phyloP scores from a whole-genome alignment of 2,329 filamentous ascomycete species.

The Aspergillus quadricinctus region DNA sequence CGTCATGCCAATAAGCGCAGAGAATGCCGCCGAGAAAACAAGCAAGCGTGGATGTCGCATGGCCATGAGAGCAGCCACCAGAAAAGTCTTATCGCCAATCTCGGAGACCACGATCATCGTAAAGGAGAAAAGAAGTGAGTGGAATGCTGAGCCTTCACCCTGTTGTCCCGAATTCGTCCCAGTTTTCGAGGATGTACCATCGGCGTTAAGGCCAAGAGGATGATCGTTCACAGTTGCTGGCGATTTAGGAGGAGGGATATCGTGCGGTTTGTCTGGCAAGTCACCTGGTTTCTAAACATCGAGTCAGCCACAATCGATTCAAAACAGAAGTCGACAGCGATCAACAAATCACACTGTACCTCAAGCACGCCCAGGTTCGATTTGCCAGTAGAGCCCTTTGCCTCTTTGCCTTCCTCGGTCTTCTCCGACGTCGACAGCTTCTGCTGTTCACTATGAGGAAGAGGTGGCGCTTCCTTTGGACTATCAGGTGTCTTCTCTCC shows the following conservation, averaged over 20 bases:
- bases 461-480: constrained; percentile 78
- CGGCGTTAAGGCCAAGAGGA: constrained; percentile 26
- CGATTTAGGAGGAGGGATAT: constrained; percentile 65
- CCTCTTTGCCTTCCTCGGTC: constrained; percentile 32
- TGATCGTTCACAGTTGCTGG: constrained; percentile 40
- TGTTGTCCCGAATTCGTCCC: constrained; percentile 28
- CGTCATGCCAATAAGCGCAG: constrained; percentile 89
- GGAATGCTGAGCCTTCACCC: constrained; percentile 66
- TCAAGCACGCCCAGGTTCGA: constrained; percentile 49
- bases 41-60: constrained; percentile 95
- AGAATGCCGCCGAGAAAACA: constrained; percentile 92
- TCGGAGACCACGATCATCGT: constrained; percentile 98
- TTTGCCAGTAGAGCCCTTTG: constrained; percentile 37
- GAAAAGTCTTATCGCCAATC: constrained; percentile 96
- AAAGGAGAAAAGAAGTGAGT: constrained; percentile 87
- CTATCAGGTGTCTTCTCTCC: constrained; percentile 71
- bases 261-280: constrained; percentile 72
- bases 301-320: constrained; percentile 1
- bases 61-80: constrained; percentile 95
- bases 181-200: constrained; percentile 30
- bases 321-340: neutral
- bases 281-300: constrained; percentile 69
- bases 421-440: constrained; percentile 49
- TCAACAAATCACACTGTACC: constrained; percentile 40
- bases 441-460: constrained; percentile 76